Evolutionary conservation across 23 red algal species (phyloP).

Genomic region (Gracilaria caudata): DNA sequence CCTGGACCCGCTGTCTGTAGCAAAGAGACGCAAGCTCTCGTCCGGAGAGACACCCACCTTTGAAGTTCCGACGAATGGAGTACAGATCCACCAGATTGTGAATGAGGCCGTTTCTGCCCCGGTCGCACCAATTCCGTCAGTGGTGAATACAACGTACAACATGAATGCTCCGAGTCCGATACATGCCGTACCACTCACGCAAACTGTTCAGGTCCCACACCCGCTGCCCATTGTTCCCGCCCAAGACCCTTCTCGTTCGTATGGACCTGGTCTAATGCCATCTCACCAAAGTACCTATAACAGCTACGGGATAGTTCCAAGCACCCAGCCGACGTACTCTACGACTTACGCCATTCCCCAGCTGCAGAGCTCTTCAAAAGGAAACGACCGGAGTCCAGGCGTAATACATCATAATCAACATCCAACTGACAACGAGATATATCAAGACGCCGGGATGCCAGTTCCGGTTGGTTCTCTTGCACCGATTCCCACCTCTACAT

Average conservation of each 20-base stretch:
- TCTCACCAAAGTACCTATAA: background rate
- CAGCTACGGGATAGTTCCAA: background rate
- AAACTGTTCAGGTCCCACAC: background rate
- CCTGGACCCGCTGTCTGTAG: background rate
- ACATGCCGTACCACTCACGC: background rate
- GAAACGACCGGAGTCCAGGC: background rate
- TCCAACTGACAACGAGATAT: background rate
- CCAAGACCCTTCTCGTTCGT: background rate
- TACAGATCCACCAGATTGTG: background rate
- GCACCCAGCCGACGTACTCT: background rate
- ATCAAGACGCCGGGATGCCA: background rate
- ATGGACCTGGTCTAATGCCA: background rate
- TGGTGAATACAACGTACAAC: background rate
- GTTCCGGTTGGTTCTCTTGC: background rate
- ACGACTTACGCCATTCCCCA: background rate
- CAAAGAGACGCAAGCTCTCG: slow-evolving; percentile 9
- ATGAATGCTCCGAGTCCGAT: background rate
- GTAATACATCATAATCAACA: background rate
- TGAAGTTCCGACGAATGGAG: background rate
- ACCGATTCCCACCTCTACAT: background rate
- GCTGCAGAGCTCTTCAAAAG: background rate
- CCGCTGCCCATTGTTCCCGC: background rate
- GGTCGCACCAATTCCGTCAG: background rate
- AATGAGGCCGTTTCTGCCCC: background rate
- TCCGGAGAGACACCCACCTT: slow-evolving; percentile 23